These are phyloP conservation scores for Dendrobium officinale DNA, from an alignment of 106 monocot genomes.

Conservation along the genomic window DNA sequence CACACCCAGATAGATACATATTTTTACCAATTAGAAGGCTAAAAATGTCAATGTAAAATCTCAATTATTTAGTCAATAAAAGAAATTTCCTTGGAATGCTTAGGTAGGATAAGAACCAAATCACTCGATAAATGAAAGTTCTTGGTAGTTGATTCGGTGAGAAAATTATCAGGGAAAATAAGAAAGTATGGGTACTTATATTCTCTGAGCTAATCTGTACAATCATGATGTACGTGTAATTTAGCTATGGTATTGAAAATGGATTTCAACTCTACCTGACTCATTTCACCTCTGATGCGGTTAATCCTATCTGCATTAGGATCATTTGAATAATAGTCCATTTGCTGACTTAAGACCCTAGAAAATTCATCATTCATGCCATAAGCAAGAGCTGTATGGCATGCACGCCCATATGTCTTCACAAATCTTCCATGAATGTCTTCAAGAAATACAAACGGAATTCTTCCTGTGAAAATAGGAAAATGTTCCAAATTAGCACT, in stretches of 20 bases:
- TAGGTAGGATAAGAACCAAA: background rate
- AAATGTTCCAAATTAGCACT: background rate
- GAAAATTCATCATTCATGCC: constrained; percentile 99
- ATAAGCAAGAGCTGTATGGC: constrained; percentile 93
- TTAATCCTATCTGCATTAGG: constrained; percentile 98
- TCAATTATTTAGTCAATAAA: background rate
- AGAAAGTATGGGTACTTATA: background rate
- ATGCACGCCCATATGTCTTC: constrained; percentile 88
- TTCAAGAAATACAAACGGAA: constrained; percentile 96
- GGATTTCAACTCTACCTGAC: constrained; percentile 46
- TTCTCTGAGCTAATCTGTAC: background rate
- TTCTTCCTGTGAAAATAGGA: constrained; percentile 53
- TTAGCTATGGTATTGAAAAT: background rate
- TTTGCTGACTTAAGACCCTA: constrained; percentile 88
- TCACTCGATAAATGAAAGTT: background rate
- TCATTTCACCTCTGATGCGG: constrained; percentile 95
- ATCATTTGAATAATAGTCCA: constrained; percentile 93
- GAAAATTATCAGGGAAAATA: background rate
- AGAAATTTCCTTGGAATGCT: background rate
- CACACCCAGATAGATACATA: background rate
- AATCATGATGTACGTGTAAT: background rate
- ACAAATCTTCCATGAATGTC: constrained; percentile 93
- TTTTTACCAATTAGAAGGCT: background rate
- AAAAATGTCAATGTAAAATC: background rate
- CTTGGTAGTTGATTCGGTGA: background rate